Evolutionary conservation across 2,329 filamentous ascomycete genomes (phyloP).

Genomic region (Sarocladiaceae sp.): DNA sequence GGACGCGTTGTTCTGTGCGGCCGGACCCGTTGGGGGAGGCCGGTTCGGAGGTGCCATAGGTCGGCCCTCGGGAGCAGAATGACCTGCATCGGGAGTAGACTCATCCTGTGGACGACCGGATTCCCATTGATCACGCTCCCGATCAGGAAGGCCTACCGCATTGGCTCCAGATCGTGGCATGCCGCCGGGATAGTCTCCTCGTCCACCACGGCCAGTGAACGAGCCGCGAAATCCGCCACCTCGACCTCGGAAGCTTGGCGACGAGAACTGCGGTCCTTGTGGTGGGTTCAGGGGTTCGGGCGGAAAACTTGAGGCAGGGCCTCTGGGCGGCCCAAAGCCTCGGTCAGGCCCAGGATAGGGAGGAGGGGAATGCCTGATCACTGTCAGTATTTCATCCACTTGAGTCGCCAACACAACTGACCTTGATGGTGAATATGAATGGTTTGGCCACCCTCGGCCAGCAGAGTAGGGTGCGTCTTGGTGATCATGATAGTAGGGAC

Average conservation of each 20-base stretch:
- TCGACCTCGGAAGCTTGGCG: conserved; percentile 41
- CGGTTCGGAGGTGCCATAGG: conserved; percentile 53
- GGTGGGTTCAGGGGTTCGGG: conserved; percentile 42
- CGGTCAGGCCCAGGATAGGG: conserved; percentile 49
- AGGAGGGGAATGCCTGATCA: conserved; percentile 56
- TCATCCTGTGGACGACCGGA: conserved; percentile 13
- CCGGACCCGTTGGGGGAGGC: conserved; percentile 49
- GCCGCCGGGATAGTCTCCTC: not conserved
- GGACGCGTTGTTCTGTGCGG: conserved; percentile 40
- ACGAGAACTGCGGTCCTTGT: conserved; percentile 38
- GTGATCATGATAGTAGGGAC: conserved; percentile 40
- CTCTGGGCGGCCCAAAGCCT: conserved; percentile 47
- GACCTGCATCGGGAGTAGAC: conserved; percentile 1
- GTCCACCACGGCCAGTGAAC: conserved; percentile 41
- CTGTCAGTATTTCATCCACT: conserved; percentile 3
- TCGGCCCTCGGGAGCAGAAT: conserved; percentile 33
- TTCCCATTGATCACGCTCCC: not conserved
- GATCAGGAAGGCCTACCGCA: not conserved
- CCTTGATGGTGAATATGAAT: conserved; percentile 36
- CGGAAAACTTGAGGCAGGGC: conserved; percentile 52
- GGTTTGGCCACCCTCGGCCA: conserved; percentile 34
- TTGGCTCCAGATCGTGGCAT: not conserved
- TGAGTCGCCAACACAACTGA: conserved; percentile 24
- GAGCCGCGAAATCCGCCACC: conserved; percentile 60
- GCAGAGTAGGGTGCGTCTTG: conserved; percentile 37